These are phyloP conservation scores for Pythium aquatile DNA, from an alignment of 352 stramenopile species.

Conservation along the genomic window DNA sequence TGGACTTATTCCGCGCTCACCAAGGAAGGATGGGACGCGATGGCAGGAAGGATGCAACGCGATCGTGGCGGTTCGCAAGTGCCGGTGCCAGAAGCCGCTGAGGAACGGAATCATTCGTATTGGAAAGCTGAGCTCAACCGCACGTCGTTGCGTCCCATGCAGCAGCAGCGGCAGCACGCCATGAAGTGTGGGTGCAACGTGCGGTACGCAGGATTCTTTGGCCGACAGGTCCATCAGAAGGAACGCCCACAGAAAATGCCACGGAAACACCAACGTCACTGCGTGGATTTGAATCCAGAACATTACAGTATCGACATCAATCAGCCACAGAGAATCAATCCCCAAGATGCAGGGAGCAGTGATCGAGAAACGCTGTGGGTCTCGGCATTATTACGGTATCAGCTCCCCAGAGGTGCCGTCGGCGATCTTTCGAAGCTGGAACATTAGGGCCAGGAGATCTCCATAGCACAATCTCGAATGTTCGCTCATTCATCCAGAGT, in stretches of 20 bases:
- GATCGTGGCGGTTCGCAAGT: slow-evolving; percentile 13
- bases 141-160: slow-evolving; percentile 16
- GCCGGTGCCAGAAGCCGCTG: slow-evolving; percentile 9
- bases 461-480: not conserved
- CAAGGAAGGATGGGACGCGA: slow-evolving; percentile 17
- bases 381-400: not conserved
- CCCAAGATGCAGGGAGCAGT: not conserved
- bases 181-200: not conserved
- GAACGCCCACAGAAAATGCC: slow-evolving; percentile 15
- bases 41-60: not conserved
- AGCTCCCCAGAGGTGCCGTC: not conserved
- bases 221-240: slow-evolving; percentile 20
- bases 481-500: not conserved
- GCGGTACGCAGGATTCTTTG: not conserved
- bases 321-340: not conserved
- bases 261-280: slow-evolving; percentile 7
- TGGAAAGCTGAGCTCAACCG: not conserved
- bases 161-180: not conserved
- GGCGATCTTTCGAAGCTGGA: slow-evolving; percentile 1
- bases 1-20: slow-evolving; percentile 17
- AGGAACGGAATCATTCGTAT: slow-evolving; percentile 1
- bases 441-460: not conserved
- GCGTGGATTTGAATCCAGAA: not conserved
- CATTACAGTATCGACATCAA: not conserved
- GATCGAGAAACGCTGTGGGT: not conserved